These are phyloP conservation scores for Vaccinium macrocarpon DNA, from an alignment of 148 eudicot species.

Conservation along the genomic window DNA sequence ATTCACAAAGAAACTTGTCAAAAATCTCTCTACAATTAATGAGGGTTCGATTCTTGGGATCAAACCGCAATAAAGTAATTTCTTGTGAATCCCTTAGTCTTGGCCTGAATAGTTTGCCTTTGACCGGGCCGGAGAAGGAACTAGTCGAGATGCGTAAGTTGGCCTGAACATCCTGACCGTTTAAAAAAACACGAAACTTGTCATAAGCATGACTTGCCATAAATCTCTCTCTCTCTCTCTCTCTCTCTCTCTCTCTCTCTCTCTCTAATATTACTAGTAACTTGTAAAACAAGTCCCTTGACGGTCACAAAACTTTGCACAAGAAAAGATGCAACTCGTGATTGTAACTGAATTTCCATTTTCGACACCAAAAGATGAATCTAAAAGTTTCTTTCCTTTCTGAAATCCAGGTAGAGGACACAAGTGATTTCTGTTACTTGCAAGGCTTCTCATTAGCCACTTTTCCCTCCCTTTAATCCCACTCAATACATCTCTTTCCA, in stretches of 20 bases:
- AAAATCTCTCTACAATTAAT: too few relatives aligned
- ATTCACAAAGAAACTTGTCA: too few relatives aligned
- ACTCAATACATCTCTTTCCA: slow-evolving; percentile 25
- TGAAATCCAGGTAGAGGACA: slow-evolving; percentile 6
- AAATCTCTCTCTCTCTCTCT: not conserved
- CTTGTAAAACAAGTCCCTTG: not conserved
- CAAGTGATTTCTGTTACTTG: slow-evolving; percentile 42
- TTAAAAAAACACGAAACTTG: too few relatives aligned
- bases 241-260: not conserved
- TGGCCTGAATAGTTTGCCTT: too few relatives aligned
- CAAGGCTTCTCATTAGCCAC: slow-evolving; percentile 41
- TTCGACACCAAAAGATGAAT: slow-evolving; percentile 7
- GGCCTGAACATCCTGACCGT: too few relatives aligned
- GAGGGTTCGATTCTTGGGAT: too few relatives aligned
- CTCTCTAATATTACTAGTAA: not conserved
- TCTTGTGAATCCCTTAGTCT: too few relatives aligned
- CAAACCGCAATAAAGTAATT: too few relatives aligned
- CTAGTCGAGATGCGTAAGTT: too few relatives aligned
- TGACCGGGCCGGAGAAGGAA: too few relatives aligned
- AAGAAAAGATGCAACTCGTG: not conserved
- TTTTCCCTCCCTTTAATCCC: slow-evolving; percentile 35
- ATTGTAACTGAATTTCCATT: not conserved
- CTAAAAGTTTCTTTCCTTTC: not conserved
- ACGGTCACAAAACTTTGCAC: not conserved
- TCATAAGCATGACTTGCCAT: too few relatives aligned